A percentile compares a stretch with the other conserved stretches of the same genome.
phyloP scores from a whole-genome alignment of 2,329 filamentous ascomycete species.

The Penicillium hesseltinei region DNA sequence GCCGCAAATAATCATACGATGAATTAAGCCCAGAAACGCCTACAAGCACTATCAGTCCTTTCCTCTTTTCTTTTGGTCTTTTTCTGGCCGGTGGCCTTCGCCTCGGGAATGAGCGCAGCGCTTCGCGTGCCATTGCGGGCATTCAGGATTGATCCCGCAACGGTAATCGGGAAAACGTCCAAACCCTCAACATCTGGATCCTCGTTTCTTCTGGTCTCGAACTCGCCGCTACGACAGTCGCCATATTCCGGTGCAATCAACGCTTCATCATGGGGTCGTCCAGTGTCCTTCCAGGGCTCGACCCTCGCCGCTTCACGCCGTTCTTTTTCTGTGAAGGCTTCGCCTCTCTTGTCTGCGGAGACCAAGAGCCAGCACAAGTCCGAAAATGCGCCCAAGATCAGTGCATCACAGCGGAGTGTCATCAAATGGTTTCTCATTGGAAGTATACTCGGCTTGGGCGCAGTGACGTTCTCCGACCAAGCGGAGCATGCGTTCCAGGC shows the following conservation, averaged over 20 bases:
- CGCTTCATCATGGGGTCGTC: neutral
- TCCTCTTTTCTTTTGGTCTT: neutral
- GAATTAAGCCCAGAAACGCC: constrained; percentile 10
- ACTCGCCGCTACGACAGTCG: neutral
- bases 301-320: constrained; percentile 4
- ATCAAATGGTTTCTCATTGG: constrained; percentile 36
- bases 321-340: constrained; percentile 21
- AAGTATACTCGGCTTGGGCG: constrained; percentile 42
- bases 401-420: constrained; percentile 22
- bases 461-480: constrained; percentile 59
- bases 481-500: constrained; percentile 74
- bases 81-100: constrained; percentile 2
- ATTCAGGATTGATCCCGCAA: constrained; percentile 29
- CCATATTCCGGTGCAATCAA: neutral
- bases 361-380: constrained; percentile 2
- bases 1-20: constrained; percentile 10
- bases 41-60: neutral
- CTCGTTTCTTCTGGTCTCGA: constrained; percentile 8
- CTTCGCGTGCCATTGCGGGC: constrained; percentile 36
- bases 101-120: constrained; percentile 37
- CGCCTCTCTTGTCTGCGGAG: constrained; percentile 13
- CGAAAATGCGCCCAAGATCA: neutral
- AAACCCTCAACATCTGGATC: constrained; percentile 15
- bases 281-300: neutral
- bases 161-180: constrained; percentile 27